Percentiles rank a stretch among this genome's conserved stretches.
Evolutionary conservation across 345 rosid genomes (phyloP).

Genomic region (Gossypioides kirkii): DNA sequence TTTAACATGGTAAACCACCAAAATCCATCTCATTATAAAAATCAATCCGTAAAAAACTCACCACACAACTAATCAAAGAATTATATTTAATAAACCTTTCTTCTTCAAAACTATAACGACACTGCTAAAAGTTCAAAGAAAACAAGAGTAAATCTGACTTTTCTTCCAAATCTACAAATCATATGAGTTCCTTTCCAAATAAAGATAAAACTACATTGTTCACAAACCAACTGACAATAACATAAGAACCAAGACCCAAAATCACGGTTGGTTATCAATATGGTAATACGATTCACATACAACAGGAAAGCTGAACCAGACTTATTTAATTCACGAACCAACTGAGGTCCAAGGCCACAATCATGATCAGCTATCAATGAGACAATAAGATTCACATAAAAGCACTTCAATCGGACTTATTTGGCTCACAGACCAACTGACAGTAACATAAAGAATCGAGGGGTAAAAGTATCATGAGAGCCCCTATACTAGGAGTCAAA

Average conservation of each 20-base stretch:
- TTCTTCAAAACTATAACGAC: not conserved
- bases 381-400: not conserved
- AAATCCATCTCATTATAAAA: not conserved
- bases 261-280: not conserved
- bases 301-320: not conserved
- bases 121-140: not conserved
- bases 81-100: not conserved
- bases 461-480: no score
- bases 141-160: not conserved
- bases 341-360: no score
- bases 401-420: no score
- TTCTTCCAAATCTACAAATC: not conserved
- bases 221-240: not conserved
- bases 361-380: no score
- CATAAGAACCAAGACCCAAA: not conserved
- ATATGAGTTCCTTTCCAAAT: not conserved
- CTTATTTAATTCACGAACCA: not conserved
- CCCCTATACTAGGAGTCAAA: no score
- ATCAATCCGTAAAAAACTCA: not conserved
- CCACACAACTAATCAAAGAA: not conserved
- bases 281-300: not conserved
- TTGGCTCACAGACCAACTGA: no score
- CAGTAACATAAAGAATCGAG: no score
- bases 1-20: not conserved
- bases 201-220: not conserved